Evolutionary conservation across 2,329 filamentous ascomycete genomes (phyloP), one percentile per base, ranked within the genome.

Genomic region (Trichoderma atroviride): DNA sequence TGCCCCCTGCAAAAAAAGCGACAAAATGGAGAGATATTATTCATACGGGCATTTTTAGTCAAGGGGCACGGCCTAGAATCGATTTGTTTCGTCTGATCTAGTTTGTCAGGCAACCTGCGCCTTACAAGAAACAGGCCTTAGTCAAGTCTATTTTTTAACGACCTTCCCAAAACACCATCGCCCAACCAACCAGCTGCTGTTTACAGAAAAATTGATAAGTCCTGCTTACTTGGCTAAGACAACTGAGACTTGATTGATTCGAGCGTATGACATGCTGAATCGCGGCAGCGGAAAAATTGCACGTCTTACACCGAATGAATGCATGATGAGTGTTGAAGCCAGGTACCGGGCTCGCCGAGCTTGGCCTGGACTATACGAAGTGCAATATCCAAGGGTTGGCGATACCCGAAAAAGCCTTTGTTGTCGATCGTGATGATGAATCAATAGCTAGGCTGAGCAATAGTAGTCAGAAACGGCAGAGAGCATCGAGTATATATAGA

Each of bases 101-200:
- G 24, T 50, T 58, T 56, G 22, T 37, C 22, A 13, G 55, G 52
- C 50, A 64, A 43, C 35, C 16, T 56, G 52, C 61, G 50, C 52
- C 61, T 64, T 64, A 64, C 61, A 56, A 16, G 29, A 43, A 56
- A 56, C 35, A n/a, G 37, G 53, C 43, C 14, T 43, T 58, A 47
- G 63, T 52, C 55, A 22, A 52, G 47, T 29, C 27, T 31, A 22
- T 31, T 37, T 5, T 31, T 50, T 59, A 47, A 59, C 31, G 35
- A 67, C 64, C 64, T 59, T 58, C 55, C 55, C 55, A 27, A 67
- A 67, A 67, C 64, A 67, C 64, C 64, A 67, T 58, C 53, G 63
- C 27, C 64, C 22, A n/a, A 50, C 31, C 13, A 59, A n/a, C 29
- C 19, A 67, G 27, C 53, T 67, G 58, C 63, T 67, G 43, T 29